Base-by-base conservation (phyloP, 2,329 filamentous ascomycete species). In the Apiospora marii region DNA sequence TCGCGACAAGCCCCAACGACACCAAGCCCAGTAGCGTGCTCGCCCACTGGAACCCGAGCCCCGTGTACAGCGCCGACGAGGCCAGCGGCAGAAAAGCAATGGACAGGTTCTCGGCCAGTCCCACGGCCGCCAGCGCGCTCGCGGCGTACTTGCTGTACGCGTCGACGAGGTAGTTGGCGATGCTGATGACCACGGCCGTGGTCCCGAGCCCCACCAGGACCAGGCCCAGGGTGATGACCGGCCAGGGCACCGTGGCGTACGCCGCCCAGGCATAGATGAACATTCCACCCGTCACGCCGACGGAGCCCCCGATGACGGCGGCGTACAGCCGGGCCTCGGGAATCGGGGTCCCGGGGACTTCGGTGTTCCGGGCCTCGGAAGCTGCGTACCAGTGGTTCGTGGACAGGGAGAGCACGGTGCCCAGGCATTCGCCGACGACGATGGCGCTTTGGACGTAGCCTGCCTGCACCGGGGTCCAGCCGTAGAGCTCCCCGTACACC, bases 241-340 rank as follows among this genome's bases (percentile, higher is more conserved):
- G 83, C 87, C 87, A 89, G 0, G 81, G 84, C 0, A 87, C 53
- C 3, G 48, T 72, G 0, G 84, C 75, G 61, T 82, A 86, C 1
- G 82, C 81, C 1, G 85, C 85, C 87, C 86, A 88, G 0, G 81
- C 87, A 73, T 88, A 88, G 44, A 83, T 81, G 73, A 89, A 87
- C 79, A 88, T 82, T 19, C 87, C 87, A 1, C 83, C 86, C 0
- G 81, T 49, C 8, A 68, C 70, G 8, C 70, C 70, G n/a, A 68
- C 5, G 34, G 68, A 68, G 2, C 70, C 70, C 1, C 70, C 70
- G 16, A 71, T 4, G 2, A 71, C 41, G 34, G 70, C 70, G 10
- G 61, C n/a, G 34, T 71, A 71, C 37, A 71, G 70, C 7, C 70
- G 16, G 1, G 70, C 70, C 13, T 71, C 70, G 30, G 70, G 70